A percentile compares a stretch with the other conserved stretches of the same genome.
Evolutionary conservation across 257 asterid genomes (phyloP).

Genomic region (Solanum medicagineum): DNA sequence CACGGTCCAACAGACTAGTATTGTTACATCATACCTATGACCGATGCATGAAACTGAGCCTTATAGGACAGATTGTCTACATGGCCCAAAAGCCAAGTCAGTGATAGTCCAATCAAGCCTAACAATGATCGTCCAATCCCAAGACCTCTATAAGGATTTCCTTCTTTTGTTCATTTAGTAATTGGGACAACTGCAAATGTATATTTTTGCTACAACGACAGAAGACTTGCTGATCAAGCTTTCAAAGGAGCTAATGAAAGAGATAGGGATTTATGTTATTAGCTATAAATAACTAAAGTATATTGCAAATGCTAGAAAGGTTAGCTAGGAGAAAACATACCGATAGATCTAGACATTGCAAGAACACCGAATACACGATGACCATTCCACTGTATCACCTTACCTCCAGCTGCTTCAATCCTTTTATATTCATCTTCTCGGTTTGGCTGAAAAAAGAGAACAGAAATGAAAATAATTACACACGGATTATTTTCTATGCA

Average conservation of each 20-base stretch:
- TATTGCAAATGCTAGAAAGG: not conserved
- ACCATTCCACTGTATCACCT: constrained; percentile 98
- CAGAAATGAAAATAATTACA: constrained; percentile 5
- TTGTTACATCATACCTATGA: not conserved
- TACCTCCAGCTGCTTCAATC: constrained; percentile 94
- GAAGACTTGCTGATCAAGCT: not conserved
- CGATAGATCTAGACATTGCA: constrained; percentile 96
- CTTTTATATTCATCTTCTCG: constrained; percentile 90
- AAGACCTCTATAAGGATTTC: not conserved
- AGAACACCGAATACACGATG: constrained; percentile 97
- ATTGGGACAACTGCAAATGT: not conserved
- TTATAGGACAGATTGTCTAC: not conserved
- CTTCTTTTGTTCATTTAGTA: not conserved
- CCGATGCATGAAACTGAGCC: not conserved
- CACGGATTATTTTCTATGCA: not conserved
- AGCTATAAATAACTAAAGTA: not conserved
- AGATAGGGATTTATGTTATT: not conserved
- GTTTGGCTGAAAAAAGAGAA: constrained; percentile 43
- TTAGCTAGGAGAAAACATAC: constrained; percentile 29
- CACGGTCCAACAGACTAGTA: not conserved
- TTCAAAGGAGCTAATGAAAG: not conserved
- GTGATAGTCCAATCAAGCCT: not conserved
- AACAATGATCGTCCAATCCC: not conserved
- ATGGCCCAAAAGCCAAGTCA: not conserved
- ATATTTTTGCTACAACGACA: not conserved